Evolutionary conservation across 2,329 filamentous ascomycete genomes (phyloP), one percentile per base, ranked within the genome.

Genomic region (Aspergillus unguis): DNA sequence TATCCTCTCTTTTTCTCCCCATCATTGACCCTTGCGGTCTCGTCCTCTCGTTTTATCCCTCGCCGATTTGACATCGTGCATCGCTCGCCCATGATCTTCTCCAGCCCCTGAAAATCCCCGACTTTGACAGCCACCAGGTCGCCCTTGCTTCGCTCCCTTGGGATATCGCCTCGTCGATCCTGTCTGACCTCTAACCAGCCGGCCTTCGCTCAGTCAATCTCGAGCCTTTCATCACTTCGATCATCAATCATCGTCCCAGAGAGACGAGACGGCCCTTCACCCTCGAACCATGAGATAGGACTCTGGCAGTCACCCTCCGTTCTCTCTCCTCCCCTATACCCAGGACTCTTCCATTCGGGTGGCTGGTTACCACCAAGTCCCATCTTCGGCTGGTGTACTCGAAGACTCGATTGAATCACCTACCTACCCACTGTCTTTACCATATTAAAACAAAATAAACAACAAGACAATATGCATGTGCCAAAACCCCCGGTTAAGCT

Each of bases 401-500:
- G 59, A 61, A 61, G 56, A 57, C 50, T 41, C 48, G 44, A 36
- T 28, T 36, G 27, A 38, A 52, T 56, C 41, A 50, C 41, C 52
- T 44, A 28, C 11, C 32, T 6, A 44, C 48, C 17, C 17, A 17
- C 17, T 17, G 17, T 17, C 17, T 17, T 17, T 17, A 17, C 17
- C 17, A 17, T 17, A 17, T 17, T 17, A 17, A 1, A 17, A 17
- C 17, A 17, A 17, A 17, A 17, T 17, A 17, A 17, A 17, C 17
- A 17, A 17, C 17, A 17, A 17, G 35, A 55, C 55, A 59, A 65
- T 64, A 95, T 95, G 90, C 76, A 84, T 65, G 77, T 86, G 52
- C 90, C 90, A 44, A 75, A 84, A 65, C 90, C 91, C 48, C 76
- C 81, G 48, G 80, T 84, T 66, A 77, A 85, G 57, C 76, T 96